Conservation (phyloP, 2,329 filamentous ascomycete genomes). For the Penicillium sp. region DNA sequence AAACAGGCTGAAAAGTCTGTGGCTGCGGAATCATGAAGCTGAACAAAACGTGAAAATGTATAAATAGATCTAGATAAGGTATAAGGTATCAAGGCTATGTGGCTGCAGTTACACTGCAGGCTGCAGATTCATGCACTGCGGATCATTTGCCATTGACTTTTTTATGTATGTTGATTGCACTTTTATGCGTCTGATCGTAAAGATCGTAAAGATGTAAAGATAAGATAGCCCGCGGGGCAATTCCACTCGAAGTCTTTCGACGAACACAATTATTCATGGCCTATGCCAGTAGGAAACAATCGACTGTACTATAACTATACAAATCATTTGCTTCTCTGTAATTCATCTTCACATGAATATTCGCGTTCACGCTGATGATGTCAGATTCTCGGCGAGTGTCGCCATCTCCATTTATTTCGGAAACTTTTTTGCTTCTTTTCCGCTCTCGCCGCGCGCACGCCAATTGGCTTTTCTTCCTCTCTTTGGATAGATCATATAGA, state of each 20-base stretch:
- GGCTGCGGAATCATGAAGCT: not conserved
- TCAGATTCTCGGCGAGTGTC: slow-evolving; percentile 13
- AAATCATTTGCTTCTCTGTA: not conserved
- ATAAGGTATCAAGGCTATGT: not conserved
- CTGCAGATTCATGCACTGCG: not conserved
- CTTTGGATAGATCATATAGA: not conserved
- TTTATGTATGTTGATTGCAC: not conserved
- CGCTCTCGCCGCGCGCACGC: not conserved
- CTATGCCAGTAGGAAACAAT: not conserved
- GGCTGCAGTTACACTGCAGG: not conserved
- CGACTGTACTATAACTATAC: not conserved
- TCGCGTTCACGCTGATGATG: not conserved
- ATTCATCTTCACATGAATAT: not conserved
- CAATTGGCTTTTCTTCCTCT: not conserved
- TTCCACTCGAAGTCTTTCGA: not conserved
- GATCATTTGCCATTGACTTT: not conserved
- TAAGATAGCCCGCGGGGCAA: slow-evolving; percentile 1
- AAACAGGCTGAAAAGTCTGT: slow-evolving; percentile 23
- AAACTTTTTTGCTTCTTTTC: slow-evolving; percentile 15
- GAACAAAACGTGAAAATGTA: not conserved
- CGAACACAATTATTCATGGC: not conserved
- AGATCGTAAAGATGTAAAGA: not conserved
- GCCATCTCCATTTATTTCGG: slow-evolving; percentile 18
- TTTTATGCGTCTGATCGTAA: not conserved
- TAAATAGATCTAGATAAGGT: not conserved